Percentiles rank a stretch among this genome's conserved stretches.
Conservation (phyloP, 2,329 filamentous ascomycete species). For the Xenosphaeropsis pyriputrescens region DNA sequence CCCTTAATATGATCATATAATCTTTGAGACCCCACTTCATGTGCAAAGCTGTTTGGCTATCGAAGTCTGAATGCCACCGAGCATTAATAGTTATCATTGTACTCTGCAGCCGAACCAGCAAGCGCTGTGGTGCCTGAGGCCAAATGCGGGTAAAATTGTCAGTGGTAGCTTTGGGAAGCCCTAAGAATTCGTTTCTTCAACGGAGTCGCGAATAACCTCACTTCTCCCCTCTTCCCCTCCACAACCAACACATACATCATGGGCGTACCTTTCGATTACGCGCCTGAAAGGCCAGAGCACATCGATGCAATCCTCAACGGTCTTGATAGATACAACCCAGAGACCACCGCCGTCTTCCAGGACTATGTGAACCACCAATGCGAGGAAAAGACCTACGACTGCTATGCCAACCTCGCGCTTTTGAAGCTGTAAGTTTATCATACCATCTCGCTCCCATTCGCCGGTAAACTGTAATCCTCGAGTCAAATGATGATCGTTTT, state of each 20-base stretch:
- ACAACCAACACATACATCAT: conserved; percentile 7
- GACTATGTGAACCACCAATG: conserved; percentile 91
- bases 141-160: no score
- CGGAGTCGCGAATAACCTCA: no score
- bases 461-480: conserved; percentile 1
- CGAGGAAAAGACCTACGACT: conserved; percentile 86
- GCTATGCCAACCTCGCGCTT: conserved; percentile 90
- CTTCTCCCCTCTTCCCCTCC: background rate
- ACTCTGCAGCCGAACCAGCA: no score
- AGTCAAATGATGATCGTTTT: conserved; percentile 55
- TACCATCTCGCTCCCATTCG: conserved; percentile 4
- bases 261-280: conserved; percentile 57
- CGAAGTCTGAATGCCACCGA: no score
- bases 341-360: conserved; percentile 87
- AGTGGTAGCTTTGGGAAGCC: no score
- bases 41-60: no score
- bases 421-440: conserved; percentile 76
- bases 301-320: conserved; percentile 92
- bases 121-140: no score
- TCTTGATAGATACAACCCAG: conserved; percentile 95
- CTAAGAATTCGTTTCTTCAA: no score
- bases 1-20: no score
- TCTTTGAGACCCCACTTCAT: no score
- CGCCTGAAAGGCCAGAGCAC: conserved; percentile 80
- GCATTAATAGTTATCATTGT: no score